Evolutionary conservation across 2,329 filamentous ascomycete species (phyloP).

Genomic region (Keithomyces neogunnii): DNA sequence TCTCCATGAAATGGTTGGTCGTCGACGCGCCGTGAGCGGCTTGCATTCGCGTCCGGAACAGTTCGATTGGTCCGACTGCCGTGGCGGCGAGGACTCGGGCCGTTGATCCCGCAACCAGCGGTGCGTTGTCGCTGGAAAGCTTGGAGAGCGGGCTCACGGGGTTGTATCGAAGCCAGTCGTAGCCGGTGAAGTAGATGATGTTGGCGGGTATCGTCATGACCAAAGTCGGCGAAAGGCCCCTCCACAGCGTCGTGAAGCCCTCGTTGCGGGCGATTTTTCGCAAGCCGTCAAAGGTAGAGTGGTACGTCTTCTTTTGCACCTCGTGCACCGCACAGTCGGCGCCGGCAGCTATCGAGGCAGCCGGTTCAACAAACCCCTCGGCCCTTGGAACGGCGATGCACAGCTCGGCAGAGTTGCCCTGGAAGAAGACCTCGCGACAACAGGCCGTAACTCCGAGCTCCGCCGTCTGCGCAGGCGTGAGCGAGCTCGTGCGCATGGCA

Average conservation of each 20-base stretch:
- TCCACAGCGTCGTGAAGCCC: slow-evolving; percentile 78
- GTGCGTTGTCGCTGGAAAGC: slow-evolving; percentile 61
- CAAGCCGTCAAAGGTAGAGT: slow-evolving; percentile 83
- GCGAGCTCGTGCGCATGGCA: slow-evolving; percentile 45
- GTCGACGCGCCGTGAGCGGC: slow-evolving; percentile 53
- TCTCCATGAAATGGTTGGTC: slow-evolving; percentile 68
- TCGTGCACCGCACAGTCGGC: slow-evolving; percentile 82
- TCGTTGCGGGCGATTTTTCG: slow-evolving; percentile 94
- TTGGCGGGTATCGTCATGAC: slow-evolving; percentile 92
- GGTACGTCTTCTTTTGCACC: slow-evolving; percentile 73
- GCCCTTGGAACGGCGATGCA: slow-evolving; percentile 65
- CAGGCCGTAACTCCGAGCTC: slow-evolving; percentile 90
- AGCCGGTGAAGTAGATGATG: slow-evolving; percentile 97
- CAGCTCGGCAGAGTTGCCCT: slow-evolving; percentile 73
- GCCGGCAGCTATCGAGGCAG: slow-evolving; percentile 36
- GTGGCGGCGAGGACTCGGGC: slow-evolving; percentile 76
- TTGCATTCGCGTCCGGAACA: slow-evolving; percentile 88
- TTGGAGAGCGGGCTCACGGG: slow-evolving; percentile 61
- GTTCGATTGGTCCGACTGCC: slow-evolving; percentile 82
- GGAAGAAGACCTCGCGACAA: slow-evolving; percentile 95
- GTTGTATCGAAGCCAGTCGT: slow-evolving; percentile 84
- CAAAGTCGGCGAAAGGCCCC: slow-evolving; percentile 86
- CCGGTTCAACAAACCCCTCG: slow-evolving; percentile 27
- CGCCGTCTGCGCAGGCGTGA: slow-evolving; percentile 62
- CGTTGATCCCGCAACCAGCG: slow-evolving; percentile 68